These are phyloP conservation scores for Cutaneotrichosporon spelunceum DNA, from an alignment of 1,284 basidiomycete species.

Conservation along the genomic window DNA sequence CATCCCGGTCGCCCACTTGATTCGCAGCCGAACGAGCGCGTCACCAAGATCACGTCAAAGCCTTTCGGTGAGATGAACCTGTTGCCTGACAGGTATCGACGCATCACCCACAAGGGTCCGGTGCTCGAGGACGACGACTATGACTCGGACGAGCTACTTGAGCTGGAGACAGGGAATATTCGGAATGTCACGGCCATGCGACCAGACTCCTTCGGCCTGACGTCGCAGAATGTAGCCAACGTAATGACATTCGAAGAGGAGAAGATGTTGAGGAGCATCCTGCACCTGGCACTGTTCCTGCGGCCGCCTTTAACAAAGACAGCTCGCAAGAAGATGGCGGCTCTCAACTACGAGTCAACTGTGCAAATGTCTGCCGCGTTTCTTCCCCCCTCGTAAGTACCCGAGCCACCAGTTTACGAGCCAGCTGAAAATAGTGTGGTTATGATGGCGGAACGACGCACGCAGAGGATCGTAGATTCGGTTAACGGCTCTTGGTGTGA, in stretches of 20 bases:
- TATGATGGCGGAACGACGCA: not conserved
- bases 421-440: not conserved
- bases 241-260: not conserved
- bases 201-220: not conserved
- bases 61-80: not conserved
- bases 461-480: not conserved
- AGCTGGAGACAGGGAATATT: not conserved
- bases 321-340: not conserved
- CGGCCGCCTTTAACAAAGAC: not conserved
- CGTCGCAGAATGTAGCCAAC: not conserved
- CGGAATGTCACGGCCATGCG: not conserved
- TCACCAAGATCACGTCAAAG: not conserved
- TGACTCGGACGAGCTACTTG: not conserved
- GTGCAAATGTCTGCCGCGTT: not conserved
- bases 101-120: not conserved
- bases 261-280: not conserved
- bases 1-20: not conserved
- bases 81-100: not conserved
- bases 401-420: not conserved
- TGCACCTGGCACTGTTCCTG: not conserved
- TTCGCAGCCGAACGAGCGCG: not conserved
- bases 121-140: not conserved
- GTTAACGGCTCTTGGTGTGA: not conserved
- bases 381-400: not conserved
- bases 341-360: not conserved